Base-by-base conservation (phyloP, 345 rosid genomes). In the Luvunga scandens region DNA sequence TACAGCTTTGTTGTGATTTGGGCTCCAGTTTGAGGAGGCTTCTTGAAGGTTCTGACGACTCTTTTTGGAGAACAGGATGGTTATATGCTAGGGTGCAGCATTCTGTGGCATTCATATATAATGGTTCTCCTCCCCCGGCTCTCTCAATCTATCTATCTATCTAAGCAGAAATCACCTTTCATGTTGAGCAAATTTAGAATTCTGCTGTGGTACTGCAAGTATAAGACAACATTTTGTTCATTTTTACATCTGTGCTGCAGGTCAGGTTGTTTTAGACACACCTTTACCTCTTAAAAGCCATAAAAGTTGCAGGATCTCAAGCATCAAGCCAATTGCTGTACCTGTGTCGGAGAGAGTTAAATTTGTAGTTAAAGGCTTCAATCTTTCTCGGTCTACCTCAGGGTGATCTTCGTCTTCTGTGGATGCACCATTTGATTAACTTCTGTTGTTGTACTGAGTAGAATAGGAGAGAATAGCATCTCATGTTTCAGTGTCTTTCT, bases 41-140 rank as follows among this genome's bases (percentile, higher is more conserved):
- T 76, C 75, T 90, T 66, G 86, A 86, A 77, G 76, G 48, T 74
- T 85, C 93, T 7, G 75, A 81, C 38, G 88, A 90, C 77, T 72
- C 88, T 12, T 91, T 91, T 73, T 91, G 96, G 96, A 81, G 68
- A 78, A 85, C 83, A 57, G 92, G 96, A 81, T 91, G 93, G 93
- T 73, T 89, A 48, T 90, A 82, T 72, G 74, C 84, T 53, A 87
- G 87, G 86, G 89, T 87, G 84, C 91, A 79, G 77, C 79, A 85
- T 78, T 86, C 81, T 67, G 78, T 90, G 70, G 93, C 93, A 53
- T 87, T 91, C 73, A 69, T 86, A 64, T 87, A 82, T 81, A 80
- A 90, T 81, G 93, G 93, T 91, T 39, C 71, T 48, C 36, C 63
- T 76, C 68, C 56, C 24, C 31, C 66, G 53, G 62, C 62, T 45